Percentiles rank a stretch among this genome's conserved stretches.
Evolutionary conservation across 305 asterid species (phyloP).

Genomic region (Fraxinus albicans): DNA sequence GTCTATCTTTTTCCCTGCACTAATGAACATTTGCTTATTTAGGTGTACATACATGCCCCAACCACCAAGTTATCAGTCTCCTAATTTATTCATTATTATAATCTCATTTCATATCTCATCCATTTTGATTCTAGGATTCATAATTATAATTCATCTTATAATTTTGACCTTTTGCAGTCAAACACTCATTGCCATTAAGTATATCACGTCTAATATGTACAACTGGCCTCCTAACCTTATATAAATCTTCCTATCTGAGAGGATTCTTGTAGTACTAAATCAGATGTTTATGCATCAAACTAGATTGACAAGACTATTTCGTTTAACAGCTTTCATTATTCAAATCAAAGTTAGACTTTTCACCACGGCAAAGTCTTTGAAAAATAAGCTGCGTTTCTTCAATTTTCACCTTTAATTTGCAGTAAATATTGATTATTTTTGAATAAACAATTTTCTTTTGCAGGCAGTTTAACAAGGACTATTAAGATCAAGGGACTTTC

Average conservation of each 20-base stretch:
- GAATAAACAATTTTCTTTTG: neutral
- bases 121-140: neutral
- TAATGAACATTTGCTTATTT: neutral
- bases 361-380: neutral
- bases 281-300: neutral
- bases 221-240: neutral
- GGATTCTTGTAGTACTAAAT: neutral
- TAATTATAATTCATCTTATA: neutral
- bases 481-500: neutral
- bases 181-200: neutral
- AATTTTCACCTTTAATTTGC: neutral
- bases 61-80: neutral
- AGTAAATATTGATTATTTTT: neutral
- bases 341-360: neutral
- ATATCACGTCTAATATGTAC: neutral
- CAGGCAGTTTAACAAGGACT: neutral
- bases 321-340: neutral
- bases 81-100: neutral
- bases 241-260: neutral
- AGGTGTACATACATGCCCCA: neutral
- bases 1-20: neutral
- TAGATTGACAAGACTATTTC: neutral
- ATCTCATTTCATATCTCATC: neutral
- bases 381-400: neutral
- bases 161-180: neutral